phyloP scores from a whole-genome alignment of 176 grass and related monocot species.

The Ampelocalamus luodianensis region DNA sequence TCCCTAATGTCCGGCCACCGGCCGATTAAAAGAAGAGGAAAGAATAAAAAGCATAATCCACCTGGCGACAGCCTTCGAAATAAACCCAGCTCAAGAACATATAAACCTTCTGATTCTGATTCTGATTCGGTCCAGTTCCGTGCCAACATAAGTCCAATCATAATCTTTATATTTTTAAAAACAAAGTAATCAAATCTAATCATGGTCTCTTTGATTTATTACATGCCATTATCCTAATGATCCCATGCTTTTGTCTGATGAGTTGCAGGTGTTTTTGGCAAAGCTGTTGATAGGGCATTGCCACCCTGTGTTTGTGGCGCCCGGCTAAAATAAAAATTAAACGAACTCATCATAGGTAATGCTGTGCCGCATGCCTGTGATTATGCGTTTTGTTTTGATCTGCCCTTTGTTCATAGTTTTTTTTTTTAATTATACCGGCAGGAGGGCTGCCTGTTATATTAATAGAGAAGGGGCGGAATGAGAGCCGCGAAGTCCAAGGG shows the following conservation, averaged over 20 bases:
- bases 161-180: neutral
- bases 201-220: neutral
- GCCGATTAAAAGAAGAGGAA: neutral
- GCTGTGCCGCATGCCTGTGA: neutral
- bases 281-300: neutral
- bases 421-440: too few relatives aligned
- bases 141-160: conserved; percentile 26
- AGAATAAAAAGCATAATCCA: conserved; percentile 10
- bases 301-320: conserved; percentile 16
- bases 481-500: too few relatives aligned
- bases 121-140: conserved; percentile 29
- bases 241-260: conserved; percentile 1
- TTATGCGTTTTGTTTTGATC: neutral
- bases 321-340: neutral
- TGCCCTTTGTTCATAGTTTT: too few relatives aligned
- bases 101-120: conserved; percentile 13
- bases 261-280: conserved; percentile 13
- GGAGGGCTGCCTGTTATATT: too few relatives aligned
- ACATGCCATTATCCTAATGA: conserved; percentile 6
- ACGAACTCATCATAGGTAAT: conserved; percentile 9
- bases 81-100: neutral
- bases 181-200: conserved; percentile 15
- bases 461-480: too few relatives aligned
- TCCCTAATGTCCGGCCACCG: neutral
- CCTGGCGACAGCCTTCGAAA: conserved; percentile 26